Evolutionary conservation across 345 rosid species (phyloP).

Genomic region (Citrus cavaleriei): DNA sequence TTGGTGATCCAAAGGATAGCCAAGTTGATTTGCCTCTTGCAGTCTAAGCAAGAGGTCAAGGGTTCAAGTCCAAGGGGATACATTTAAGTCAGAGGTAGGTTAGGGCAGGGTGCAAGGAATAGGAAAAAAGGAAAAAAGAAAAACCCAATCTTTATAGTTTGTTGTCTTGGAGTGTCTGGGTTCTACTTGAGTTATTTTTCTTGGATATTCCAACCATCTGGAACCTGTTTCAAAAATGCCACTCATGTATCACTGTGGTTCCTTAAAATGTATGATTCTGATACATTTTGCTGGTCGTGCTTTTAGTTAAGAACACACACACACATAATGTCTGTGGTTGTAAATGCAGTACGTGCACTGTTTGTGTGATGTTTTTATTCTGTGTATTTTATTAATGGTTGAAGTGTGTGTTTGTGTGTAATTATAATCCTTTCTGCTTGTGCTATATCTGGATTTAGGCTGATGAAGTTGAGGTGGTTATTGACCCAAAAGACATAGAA

Average conservation of each 20-base stretch:
- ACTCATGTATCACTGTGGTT: not conserved
- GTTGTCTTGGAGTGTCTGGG: not conserved
- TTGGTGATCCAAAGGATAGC: no score
- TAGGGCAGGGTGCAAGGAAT: no score
- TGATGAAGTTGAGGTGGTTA: slow-evolving; percentile 94
- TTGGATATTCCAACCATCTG: not conserved
- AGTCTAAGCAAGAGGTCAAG: no score
- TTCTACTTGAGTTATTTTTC: not conserved
- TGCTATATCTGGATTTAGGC: slow-evolving; percentile 43
- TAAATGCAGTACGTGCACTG: not conserved
- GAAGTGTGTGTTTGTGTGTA: not conserved
- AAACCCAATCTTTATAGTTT: no score
- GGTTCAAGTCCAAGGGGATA: no score
- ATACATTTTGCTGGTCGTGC: not conserved
- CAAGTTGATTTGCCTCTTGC: no score
- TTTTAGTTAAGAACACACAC: not conserved
- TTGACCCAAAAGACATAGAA: slow-evolving; percentile 93
- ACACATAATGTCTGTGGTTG: not conserved
- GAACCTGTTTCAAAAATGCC: not conserved
- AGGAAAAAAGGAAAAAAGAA: no score
- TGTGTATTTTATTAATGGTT: not conserved
- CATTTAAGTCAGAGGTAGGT: no score
- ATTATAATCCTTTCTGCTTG: not conserved
- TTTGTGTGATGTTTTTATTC: not conserved
- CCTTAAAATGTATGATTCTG: not conserved